phyloP scores from a whole-genome alignment of 164 flowering plant species.

The Chimonanthus salicifolius region DNA sequence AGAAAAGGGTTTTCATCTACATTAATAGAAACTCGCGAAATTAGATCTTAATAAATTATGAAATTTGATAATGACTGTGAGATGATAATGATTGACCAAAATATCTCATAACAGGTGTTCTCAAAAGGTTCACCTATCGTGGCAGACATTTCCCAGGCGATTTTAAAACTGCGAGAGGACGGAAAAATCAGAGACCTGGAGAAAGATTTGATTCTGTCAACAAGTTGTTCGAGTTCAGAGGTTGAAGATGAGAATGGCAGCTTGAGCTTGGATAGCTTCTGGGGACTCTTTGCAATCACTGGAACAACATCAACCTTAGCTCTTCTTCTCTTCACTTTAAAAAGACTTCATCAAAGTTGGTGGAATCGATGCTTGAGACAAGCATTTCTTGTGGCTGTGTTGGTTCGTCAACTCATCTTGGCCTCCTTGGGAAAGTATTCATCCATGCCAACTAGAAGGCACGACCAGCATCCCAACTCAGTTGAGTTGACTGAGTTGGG shows the following conservation, averaged over 20 bases:
- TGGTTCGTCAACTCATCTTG: neutral
- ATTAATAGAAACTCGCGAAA: too few species aligned
- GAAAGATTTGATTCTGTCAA: neutral
- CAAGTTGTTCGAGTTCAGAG: slow-evolving; percentile 2
- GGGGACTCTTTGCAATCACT: slow-evolving; percentile 15
- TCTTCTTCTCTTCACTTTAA: neutral
- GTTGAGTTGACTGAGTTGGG: too few species aligned
- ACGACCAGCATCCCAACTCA: too few species aligned
- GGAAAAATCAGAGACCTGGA: slow-evolving; percentile 12
- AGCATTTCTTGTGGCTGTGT: too few species aligned
- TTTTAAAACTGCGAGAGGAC: slow-evolving; percentile 12
- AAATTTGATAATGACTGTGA: too few species aligned
- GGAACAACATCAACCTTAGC: slow-evolving; percentile 13
- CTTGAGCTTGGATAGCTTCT: slow-evolving; percentile 13
- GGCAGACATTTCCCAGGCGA: slow-evolving; percentile 10
- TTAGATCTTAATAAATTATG: too few species aligned
- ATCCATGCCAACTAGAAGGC: too few species aligned
- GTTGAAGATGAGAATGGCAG: slow-evolving; percentile 2
- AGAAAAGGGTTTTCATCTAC: too few species aligned
- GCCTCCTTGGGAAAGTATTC: too few species aligned
- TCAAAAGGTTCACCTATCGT: slow-evolving; percentile 17
- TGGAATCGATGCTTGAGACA: neutral
- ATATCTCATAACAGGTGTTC: slow-evolving; percentile 9
- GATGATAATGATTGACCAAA: too few species aligned
- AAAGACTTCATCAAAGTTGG: neutral